phyloP scores from a whole-genome alignment of 192 early-diverging fungal species.

The Obelidium mucronatum region DNA sequence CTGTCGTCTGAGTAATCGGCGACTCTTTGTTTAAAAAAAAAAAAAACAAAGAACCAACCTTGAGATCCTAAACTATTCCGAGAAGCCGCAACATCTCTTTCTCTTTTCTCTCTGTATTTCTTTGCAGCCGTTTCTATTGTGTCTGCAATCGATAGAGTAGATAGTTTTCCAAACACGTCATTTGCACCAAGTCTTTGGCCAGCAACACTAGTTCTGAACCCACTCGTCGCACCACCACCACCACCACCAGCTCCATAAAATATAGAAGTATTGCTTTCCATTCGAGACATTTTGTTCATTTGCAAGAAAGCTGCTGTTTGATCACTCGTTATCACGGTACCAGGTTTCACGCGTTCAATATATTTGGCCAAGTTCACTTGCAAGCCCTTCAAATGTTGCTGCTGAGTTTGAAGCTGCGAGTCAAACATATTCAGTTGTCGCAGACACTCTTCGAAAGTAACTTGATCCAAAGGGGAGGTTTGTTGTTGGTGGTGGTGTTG shows the following conservation, averaged over 20 bases:
- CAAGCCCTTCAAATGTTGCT: constrained; percentile 3
- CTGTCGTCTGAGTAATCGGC: too few relatives aligned
- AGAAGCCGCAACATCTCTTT: background rate
- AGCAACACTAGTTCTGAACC: background rate
- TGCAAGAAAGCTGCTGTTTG: background rate
- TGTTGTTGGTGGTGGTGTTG: background rate
- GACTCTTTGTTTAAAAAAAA: background rate
- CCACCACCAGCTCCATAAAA: background rate
- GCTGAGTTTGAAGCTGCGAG: constrained; percentile 14
- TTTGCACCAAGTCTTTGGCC: background rate
- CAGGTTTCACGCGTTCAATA: constrained; percentile 15
- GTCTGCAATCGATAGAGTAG: background rate
- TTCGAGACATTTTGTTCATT: background rate
- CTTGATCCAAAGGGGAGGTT: background rate
- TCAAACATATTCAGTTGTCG: constrained; percentile 9
- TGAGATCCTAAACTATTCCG: background rate
- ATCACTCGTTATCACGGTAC: background rate
- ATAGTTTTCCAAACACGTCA: background rate
- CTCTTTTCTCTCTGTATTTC: constrained; percentile 9
- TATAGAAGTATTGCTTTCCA: background rate
- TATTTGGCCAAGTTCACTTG: constrained; percentile 7
- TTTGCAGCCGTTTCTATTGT: constrained; percentile 3
- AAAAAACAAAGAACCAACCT: background rate
- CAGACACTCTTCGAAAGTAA: constrained; percentile 21
- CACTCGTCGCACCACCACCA: background rate